These are phyloP conservation scores for Phytophthora constricta DNA, from an alignment of 352 stramenopile species.

Conservation along the genomic window DNA sequence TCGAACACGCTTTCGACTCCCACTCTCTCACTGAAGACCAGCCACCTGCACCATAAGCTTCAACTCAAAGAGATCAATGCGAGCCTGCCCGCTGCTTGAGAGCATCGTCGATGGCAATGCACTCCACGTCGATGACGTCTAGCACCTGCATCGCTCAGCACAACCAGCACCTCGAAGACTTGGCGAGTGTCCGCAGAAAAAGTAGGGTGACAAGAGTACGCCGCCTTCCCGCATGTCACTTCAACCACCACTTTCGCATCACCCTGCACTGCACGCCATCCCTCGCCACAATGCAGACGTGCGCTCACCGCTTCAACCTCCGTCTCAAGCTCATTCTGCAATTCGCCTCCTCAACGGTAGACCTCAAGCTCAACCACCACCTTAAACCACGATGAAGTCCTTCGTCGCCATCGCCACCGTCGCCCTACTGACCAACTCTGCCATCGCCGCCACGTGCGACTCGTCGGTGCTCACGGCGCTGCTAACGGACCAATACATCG, in stretches of 20 bases:
- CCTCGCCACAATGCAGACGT: background rate
- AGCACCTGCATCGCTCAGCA: too few species aligned
- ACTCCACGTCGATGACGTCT: too few species aligned
- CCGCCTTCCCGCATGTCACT: background rate
- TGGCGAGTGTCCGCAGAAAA: too few species aligned
- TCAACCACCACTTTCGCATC: background rate
- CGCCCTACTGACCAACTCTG: slow-evolving; percentile 9
- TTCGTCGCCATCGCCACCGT: slow-evolving; percentile 8
- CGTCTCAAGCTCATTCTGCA: slow-evolving; percentile 31
- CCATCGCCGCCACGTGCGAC: slow-evolving; percentile 22
- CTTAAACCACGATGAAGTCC: slow-evolving; percentile 26
- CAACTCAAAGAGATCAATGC: too few species aligned
- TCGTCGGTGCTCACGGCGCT: slow-evolving; percentile 14
- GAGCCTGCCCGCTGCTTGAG: too few species aligned
- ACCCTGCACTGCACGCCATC: background rate
- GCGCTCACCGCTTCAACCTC: background rate
- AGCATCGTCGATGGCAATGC: too few species aligned
- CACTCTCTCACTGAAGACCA: background rate
- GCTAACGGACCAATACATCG: slow-evolving; percentile 34
- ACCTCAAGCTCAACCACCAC: slow-evolving; percentile 4
- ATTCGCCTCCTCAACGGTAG: slow-evolving; percentile 37
- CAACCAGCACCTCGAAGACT: too few species aligned
- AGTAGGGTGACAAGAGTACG: too few species aligned
- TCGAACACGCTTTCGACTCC: background rate
- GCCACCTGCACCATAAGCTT: too few species aligned